Conservation (phyloP, 306 rosid species). For the Rosa lucieae region DNA sequence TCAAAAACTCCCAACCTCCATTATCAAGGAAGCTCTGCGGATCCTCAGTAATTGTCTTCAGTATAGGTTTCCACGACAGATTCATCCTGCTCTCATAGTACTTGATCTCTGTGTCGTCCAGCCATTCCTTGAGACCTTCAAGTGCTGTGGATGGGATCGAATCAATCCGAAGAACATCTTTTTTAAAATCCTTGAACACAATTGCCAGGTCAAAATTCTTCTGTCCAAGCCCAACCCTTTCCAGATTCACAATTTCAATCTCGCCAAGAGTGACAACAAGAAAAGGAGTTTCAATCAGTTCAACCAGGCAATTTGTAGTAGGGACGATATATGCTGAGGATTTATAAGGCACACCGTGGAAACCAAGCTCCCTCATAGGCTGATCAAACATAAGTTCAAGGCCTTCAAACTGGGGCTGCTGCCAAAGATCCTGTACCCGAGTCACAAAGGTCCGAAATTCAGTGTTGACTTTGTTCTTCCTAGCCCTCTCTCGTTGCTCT, state of each 20-base stretch:
- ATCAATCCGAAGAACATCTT: conserved; percentile 88
- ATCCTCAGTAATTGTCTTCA: conserved; percentile 92
- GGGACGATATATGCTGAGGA: conserved; percentile 92
- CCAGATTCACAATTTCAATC: conserved; percentile 95
- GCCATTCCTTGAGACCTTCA: conserved; percentile 95
- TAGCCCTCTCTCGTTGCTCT: conserved; percentile 90
- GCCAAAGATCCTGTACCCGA: conserved; percentile 92
- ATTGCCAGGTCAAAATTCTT: conserved; percentile 93
- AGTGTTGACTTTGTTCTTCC: conserved; percentile 88
- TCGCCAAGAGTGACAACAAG: conserved; percentile 83
- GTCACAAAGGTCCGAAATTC: conserved; percentile 84
- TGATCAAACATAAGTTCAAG: conserved; percentile 94
- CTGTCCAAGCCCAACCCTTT: conserved; percentile 98
- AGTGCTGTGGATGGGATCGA: conserved; percentile 88
- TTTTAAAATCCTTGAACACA: conserved; percentile 90
- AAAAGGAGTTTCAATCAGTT: conserved; percentile 86
- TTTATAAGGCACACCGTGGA: conserved; percentile 90
- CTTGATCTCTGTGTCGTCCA: conserved; percentile 87
- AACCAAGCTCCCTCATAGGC: conserved; percentile 96
- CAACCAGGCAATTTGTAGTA: conserved; percentile 84
- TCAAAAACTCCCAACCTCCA: conserved; percentile 98
- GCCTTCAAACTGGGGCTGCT: conserved; percentile 77
- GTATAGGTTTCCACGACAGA: conserved; percentile 91
- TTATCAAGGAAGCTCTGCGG: conserved; percentile 88
- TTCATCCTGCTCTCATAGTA: conserved; percentile 96